Conservation (phyloP, 2,329 filamentous ascomycete species). For the Exophiala bonariae region DNA sequence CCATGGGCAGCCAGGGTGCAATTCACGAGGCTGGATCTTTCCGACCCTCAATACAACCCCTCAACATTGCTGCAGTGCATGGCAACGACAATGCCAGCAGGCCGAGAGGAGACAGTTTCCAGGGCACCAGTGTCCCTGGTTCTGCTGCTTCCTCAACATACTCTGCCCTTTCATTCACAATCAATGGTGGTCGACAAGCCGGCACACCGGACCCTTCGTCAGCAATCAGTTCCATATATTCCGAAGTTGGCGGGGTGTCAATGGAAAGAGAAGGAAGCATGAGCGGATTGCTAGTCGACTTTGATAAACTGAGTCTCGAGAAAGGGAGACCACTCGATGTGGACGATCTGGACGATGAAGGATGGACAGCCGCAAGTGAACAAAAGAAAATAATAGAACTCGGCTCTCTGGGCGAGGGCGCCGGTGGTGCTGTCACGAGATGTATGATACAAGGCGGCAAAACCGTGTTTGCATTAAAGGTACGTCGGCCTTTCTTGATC, state of each 20-base stretch:
- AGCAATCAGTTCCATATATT: constrained; percentile 81
- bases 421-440: constrained; percentile 90
- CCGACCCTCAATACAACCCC: constrained; percentile 57
- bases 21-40: constrained; percentile 67
- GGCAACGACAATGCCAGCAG: constrained; percentile 77
- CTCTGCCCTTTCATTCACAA: constrained; percentile 78
- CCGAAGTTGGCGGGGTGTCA: constrained; percentile 71
- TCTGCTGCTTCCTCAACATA: constrained; percentile 86
- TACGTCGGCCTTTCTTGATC: constrained; percentile 41
- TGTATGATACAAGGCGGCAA: constrained; percentile 88
- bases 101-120: constrained; percentile 82
- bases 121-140: constrained; percentile 75
- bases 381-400: constrained; percentile 86
- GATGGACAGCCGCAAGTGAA: constrained; percentile 89
- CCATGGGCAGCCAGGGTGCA: constrained; percentile 75
- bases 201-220: constrained; percentile 82
- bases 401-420: constrained; percentile 88
- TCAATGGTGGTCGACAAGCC: constrained; percentile 62
- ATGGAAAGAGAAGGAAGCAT: constrained; percentile 85
- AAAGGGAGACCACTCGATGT: constrained; percentile 84
- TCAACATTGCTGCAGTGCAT: constrained; percentile 31
- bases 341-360: constrained; percentile 90
- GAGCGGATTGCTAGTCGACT: constrained; percentile 71
- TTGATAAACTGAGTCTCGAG: constrained; percentile 79
- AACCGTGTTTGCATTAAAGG: constrained; percentile 94